Conservation (phyloP, 768 basidiomycete species). For the Auricularia auricula-judae region DNA sequence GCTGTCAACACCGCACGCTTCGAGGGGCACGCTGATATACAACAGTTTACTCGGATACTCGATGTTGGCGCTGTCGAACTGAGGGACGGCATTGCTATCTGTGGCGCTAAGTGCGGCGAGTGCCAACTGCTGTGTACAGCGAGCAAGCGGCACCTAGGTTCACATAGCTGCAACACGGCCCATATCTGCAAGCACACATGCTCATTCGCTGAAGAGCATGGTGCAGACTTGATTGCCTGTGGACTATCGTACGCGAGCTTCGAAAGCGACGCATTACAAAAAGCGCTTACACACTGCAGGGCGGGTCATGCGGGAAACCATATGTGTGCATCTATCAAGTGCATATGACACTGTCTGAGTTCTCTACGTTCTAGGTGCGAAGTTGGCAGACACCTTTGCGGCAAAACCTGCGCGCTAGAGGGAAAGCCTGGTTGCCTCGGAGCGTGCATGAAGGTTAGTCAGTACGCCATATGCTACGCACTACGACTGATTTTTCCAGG, state of each 20-base stretch:
- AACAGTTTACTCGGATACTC: conserved; percentile 28
- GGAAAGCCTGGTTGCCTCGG: conserved; percentile 40
- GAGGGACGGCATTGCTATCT: conserved; percentile 34
- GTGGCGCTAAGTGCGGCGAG: conserved; percentile 32
- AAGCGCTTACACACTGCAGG: conserved; percentile 17
- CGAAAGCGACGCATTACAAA: too few relatives aligned
- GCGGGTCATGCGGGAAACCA: conserved; percentile 48
- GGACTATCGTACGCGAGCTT: conserved; percentile 31
- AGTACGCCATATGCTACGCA: background rate
- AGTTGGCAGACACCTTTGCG: conserved; percentile 41
- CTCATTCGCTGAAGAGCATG: conserved; percentile 29
- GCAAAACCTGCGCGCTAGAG: conserved; percentile 33
- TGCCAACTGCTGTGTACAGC: conserved; percentile 42
- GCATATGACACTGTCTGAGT: background rate
- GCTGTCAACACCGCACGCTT: conserved; percentile 38
- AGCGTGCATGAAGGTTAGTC: conserved; percentile 38
- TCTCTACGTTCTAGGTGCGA: conserved; percentile 31
- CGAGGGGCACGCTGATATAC: conserved; percentile 25
- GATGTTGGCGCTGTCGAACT: conserved; percentile 34
- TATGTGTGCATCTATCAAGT: conserved; percentile 27
- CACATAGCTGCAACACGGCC: conserved; percentile 39
- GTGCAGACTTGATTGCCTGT: conserved; percentile 23
- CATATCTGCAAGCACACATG: conserved; percentile 38
- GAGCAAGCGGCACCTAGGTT: conserved; percentile 31
- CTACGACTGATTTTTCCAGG: conserved; percentile 18